Evolutionary conservation across 2,329 filamentous ascomycete genomes (phyloP).

Genomic region (Claviceps spartinae): DNA sequence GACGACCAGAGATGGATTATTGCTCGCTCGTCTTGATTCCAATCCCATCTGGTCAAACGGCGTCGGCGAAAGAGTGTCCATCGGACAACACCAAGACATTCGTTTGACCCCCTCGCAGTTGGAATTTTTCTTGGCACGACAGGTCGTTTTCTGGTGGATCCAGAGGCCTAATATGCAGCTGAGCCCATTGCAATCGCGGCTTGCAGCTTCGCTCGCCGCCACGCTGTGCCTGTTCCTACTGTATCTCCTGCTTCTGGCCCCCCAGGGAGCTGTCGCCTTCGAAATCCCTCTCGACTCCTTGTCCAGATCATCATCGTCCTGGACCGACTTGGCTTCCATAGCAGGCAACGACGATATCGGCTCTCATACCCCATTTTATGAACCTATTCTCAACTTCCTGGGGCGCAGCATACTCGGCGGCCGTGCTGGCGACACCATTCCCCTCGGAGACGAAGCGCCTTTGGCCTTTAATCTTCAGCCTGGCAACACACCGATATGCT

Average conservation of each 20-base stretch:
- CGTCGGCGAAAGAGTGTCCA: not conserved
- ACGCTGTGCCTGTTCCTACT: conserved; percentile 45
- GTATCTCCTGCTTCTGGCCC: conserved; percentile 45
- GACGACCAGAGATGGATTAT: not conserved
- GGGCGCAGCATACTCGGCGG: conserved; percentile 52
- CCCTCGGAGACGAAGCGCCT: conserved; percentile 52
- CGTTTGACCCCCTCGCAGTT: not conserved
- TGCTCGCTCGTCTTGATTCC: not conserved
- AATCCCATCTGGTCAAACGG: not conserved
- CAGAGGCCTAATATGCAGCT: conserved; percentile 36
- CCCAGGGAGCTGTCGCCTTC: conserved; percentile 47
- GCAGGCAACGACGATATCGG: not conserved
- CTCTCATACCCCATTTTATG: conserved; percentile 30
- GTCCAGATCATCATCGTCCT: not conserved
- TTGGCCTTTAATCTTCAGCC: conserved; percentile 43
- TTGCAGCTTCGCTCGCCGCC: conserved; percentile 51
- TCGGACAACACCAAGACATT: not conserved
- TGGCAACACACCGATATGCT: conserved; percentile 40
- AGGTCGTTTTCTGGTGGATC: not conserved
- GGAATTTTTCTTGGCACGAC: not conserved
- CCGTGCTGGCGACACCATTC: conserved; percentile 38
- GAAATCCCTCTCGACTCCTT: conserved; percentile 25
- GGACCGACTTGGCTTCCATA: not conserved
- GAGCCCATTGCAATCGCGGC: conserved; percentile 57
- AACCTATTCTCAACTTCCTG: conserved; percentile 47